Conservation (phyloP, 768 basidiomycete genomes). For the Tubosaeta sp. region DNA sequence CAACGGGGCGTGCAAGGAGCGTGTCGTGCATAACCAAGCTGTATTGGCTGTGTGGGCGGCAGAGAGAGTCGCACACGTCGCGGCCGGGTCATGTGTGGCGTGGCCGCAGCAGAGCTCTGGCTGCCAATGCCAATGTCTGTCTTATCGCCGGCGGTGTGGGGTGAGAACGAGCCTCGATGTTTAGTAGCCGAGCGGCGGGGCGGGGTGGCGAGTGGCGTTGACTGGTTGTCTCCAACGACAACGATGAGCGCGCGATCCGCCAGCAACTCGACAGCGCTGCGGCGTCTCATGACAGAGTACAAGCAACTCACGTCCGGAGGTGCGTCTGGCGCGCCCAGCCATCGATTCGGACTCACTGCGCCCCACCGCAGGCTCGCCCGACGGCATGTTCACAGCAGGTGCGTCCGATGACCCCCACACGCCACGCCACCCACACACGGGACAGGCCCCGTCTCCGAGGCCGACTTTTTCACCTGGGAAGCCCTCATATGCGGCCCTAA, state of each 20-base stretch:
- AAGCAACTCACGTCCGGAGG: conserved; percentile 80
- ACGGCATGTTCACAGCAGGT: conserved; percentile 97
- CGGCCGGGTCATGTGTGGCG: conserved; percentile 10
- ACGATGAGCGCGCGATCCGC: conserved; percentile 50
- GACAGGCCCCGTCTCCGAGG: conserved; percentile 81
- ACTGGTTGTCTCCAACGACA: neutral
- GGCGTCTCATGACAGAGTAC: conserved; percentile 91
- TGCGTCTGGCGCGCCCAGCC: conserved; percentile 19
- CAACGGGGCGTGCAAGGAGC: conserved; percentile 2
- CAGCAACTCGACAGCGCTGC: conserved; percentile 65
- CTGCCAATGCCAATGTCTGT: no score
- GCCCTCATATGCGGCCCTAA: conserved; percentile 91
- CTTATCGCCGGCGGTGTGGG: neutral
- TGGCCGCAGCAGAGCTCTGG: conserved; percentile 1
- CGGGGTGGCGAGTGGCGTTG: neutral
- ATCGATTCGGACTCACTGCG: neutral
- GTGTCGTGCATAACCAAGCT: neutral
- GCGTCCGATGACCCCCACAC: conserved; percentile 1
- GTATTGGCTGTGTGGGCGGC: neutral
- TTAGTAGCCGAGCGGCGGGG: neutral
- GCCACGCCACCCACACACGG: neutral
- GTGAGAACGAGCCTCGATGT: neutral
- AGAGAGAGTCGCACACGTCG: neutral
- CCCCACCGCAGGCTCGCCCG: conserved; percentile 61
- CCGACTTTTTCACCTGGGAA: conserved; percentile 96